Evolutionary conservation across 2,329 filamentous ascomycete species (phyloP), one percentile per base, ranked within the genome.

Genomic region (Saccharata proteae): DNA sequence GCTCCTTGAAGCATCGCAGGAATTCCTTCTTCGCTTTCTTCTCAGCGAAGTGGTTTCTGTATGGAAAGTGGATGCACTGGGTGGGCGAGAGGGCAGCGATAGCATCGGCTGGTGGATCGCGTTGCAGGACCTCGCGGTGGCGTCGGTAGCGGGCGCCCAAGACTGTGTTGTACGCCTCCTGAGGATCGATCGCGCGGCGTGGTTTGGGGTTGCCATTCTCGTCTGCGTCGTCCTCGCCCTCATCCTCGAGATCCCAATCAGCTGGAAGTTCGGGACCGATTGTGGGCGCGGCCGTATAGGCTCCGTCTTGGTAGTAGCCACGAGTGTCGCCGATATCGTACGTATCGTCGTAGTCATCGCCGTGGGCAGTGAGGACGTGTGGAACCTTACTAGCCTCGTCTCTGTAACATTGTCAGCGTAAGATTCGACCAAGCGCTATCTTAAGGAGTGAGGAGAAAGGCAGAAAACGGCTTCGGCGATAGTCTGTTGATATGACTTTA

Each of bases 281-380:
- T 9, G 64, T 57, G 0, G 71, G 66, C 3, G 67, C 62, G 4
- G 76, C 80, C 15, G 78, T 72, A 51, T 84, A 93, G 21, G 82
- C 80, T 29, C 84, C 85, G 43, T 93, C 81, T 11, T 74, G 62
- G 50, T 82, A 90, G 47, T 73, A 77, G 8, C 78, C 80, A 34
- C 69, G 58, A 14, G 64, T 59, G 44, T 78, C 71, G 32, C 67
- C 65, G 13, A 55, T 39, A 5, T 63, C 63, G n/a, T n/a, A n/a
- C n/a, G n/a, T n/a, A 35, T 61, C 49, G 6, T 61, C 46, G 44
- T 74, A 74, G 24, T 69, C 46, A 32, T 59, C 47, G 16, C 14
- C 11, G 41, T 30, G 6, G 35, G 26, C 13, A 38, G 15, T 24
- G 49, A 90, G 67, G 8, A 90, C 59, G 41, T 77, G 69, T 1